Base-by-base conservation (phyloP, 2,329 filamentous ascomycete species). In the Penicillium sp. region DNA sequence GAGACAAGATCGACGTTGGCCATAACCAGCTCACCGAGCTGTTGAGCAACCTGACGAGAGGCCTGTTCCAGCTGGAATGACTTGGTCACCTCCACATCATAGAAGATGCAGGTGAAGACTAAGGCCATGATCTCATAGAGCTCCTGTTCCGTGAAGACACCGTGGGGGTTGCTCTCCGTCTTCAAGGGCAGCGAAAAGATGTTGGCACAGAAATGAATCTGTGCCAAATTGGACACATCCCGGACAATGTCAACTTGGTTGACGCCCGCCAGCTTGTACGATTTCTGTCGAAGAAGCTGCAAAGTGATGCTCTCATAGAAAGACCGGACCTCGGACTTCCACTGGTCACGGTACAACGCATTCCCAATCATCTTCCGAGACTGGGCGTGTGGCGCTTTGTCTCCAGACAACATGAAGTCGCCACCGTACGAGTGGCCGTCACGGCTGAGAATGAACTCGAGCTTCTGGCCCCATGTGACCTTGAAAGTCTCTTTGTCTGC, bases 101-200 rank as follows among this genome's bases (percentile, higher is more conserved):
- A 78, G 66, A 80, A 80, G 53, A 79, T 72, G 45, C 73, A 71
- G 12, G 74, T 72, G 56, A 80, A 79, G 29, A 80, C 71, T 28
- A 72, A 66, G 5, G 75, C 69, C 67, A 80, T 72, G 55, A 81
- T 70, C 47, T 76, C 65, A 54, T 79, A 78, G 11, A 82, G 65
- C 50, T 81, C 74, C 9, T 70, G 63, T 54, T 81, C 78, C 1
- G 73, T 76, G 58, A 78, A 79, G 29, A 79, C 64, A 12, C 76
- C 78, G 43, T 65, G 61, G 1, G 76, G 76, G 13, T 74, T 71
- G 4, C 74, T 67, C 3, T 73, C 69, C 0, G 76, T 79, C 62
- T 81, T 81, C 29, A 81, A 62, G 0, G 79, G 78, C 5, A 82
- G 63, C 54, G 73, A 74, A 64, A 80, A 81, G 25, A 82, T 62